Base-by-base conservation (phyloP, 768 basidiomycete genomes). In the Tephrocybe sp. region DNA sequence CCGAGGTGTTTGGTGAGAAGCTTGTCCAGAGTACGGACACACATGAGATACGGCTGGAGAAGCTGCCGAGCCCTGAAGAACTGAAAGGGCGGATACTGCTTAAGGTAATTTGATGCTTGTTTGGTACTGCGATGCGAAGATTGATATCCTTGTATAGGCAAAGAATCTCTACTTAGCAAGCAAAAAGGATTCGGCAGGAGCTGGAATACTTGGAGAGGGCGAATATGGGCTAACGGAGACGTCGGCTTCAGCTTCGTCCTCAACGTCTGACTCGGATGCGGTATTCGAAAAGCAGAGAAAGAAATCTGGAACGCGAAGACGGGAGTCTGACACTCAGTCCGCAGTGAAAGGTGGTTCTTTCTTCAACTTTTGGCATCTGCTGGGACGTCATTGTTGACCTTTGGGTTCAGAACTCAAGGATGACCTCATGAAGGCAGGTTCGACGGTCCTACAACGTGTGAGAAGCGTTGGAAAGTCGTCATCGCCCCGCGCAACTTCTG, bases 41-140 rank as follows among this genome's bases (percentile, higher is more conserved):
- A 14, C 45, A 18, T 3, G 73, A 81, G 36, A 77, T 69, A 1
- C 70, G 72, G 10, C 70, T 85, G 18, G 78, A 82, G 0, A 65
- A 62, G 20, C 63, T 98, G 38, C 97, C 96, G 1, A 97, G 93
- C 64, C 97, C 97, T 0, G 87, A 93, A 51, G 84, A 90, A 24
- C 73, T 99, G 38, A 88, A 81, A 64, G 83, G 86, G 3, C 81
- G 80, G 60, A 84, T 98, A 21, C 56, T 98, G 54, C 71, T 99
- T 55, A 99, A 99, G 77, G 89, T 86, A 32, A 53, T 58, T 63
- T 48, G 39, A 11, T 14, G 46, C 4, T 47, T 43, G 20, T 38
- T 43, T 23, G 46, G 53, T 41, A 33, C 24, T 26, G n/a, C n/a
- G 4, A 20, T 20, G 38, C 20, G n/a, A 25, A 11, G 36, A 48